Evolutionary conservation across 768 basidiomycete genomes (phyloP).

Genomic region (Boletus subcaerulescens): DNA sequence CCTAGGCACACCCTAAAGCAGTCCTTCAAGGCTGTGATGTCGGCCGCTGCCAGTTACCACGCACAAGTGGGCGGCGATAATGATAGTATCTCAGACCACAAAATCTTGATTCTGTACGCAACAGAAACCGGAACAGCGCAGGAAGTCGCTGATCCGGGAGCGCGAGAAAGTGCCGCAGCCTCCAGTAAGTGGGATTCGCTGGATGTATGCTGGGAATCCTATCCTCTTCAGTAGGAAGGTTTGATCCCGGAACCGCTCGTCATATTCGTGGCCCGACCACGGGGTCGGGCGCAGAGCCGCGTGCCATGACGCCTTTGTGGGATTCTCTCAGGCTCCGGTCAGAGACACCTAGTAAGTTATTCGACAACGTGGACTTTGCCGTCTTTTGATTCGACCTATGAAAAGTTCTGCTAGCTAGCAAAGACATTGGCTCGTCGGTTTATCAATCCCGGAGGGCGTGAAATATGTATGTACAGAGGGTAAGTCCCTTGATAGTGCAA

Average conservation of each 20-base stretch:
- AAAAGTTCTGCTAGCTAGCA: constrained; percentile 90
- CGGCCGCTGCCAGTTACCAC: neutral
- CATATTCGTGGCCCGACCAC: constrained; percentile 81
- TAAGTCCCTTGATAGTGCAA: constrained; percentile 31
- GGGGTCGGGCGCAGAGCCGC: constrained; percentile 78
- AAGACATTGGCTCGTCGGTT: constrained; percentile 74
- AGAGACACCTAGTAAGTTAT: constrained; percentile 70
- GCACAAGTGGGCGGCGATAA: neutral
- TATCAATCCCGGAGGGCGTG: constrained; percentile 60
- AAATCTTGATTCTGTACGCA: constrained; percentile 38
- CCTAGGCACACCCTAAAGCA: too few relatives aligned
- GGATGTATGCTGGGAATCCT: too few relatives aligned
- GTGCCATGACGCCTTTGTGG: constrained; percentile 79
- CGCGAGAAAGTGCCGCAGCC: too few relatives aligned
- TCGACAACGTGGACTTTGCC: constrained; percentile 66
- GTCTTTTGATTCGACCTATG: constrained; percentile 81
- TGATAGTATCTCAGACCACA: constrained; percentile 16
- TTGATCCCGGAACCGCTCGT: constrained; percentile 65
- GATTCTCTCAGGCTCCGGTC: constrained; percentile 70
- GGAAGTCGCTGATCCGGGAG: too few relatives aligned
- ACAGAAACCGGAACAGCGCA: neutral
- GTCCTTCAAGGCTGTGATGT: too few relatives aligned
- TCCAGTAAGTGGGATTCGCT: too few relatives aligned
- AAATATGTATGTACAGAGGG: constrained; percentile 56
- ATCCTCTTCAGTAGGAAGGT: constrained; percentile 44